phyloP scores from a whole-genome alignment of 371 early-diverging fungal genomes.

The Polyrhizophydium stewartii region DNA sequence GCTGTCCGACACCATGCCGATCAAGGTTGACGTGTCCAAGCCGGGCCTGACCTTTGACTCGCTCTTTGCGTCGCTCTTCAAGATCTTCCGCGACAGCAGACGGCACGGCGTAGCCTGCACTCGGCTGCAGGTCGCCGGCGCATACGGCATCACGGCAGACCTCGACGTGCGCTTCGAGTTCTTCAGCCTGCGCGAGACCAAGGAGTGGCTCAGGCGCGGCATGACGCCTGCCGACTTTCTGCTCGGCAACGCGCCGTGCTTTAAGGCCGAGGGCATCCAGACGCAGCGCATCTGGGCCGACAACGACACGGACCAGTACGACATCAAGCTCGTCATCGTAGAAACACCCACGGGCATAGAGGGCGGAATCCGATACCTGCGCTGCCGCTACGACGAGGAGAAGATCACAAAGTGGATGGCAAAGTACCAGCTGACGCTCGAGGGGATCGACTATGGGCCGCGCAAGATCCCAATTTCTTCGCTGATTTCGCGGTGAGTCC shows the following conservation, averaged over 20 bases:
- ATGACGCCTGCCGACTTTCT: conserved; percentile 22
- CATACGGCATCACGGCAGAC: conserved; percentile 6
- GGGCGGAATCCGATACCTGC: conserved; percentile 30
- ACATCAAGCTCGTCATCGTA: conserved; percentile 35
- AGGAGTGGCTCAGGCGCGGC: conserved; percentile 20
- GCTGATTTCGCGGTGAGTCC: conserved; percentile 40
- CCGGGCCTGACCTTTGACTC: conserved; percentile 31
- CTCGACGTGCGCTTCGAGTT: conserved; percentile 39
- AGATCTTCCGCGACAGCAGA: conserved; percentile 10
- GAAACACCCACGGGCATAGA: conserved; percentile 19
- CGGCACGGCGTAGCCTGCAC: conserved; percentile 24
- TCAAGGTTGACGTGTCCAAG: conserved; percentile 35
- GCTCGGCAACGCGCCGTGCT: background rate
- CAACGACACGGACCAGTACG: conserved; percentile 17
- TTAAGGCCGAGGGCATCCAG: conserved; percentile 1
- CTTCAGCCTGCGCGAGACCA: conserved; percentile 16
- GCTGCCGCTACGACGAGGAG: conserved; percentile 27
- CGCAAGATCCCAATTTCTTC: conserved; percentile 29
- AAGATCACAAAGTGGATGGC: conserved; percentile 38
- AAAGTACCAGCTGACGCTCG: conserved; percentile 34
- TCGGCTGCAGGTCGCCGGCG: conserved; percentile 7
- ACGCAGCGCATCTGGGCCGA: conserved; percentile 27
- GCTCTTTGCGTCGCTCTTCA: conserved; percentile 14
- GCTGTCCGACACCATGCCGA: conserved; percentile 37
- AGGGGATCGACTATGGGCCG: conserved; percentile 33